Evolutionary conservation across 192 early-diverging fungal species (phyloP), one percentile per base, ranked within the genome.

Genomic region (Oehlia diaphana): DNA sequence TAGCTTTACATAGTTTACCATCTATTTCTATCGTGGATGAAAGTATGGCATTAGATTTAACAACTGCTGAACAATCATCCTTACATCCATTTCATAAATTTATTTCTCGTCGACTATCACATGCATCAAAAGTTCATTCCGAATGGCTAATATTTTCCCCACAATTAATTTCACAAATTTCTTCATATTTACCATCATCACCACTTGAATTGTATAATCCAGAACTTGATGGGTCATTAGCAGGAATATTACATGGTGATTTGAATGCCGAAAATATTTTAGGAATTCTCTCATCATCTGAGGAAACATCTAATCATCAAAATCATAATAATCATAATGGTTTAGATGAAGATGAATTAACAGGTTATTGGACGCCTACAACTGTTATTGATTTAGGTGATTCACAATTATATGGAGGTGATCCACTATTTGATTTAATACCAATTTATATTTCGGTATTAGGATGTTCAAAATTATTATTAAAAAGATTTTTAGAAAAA

Each of bases 361-460:
- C 8, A 26, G 16, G 21, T 42, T 23, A 3, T 23, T 50, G 63
- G 73, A 42, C 16, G 66, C 62, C 63, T 33, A 31, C 39, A 16
- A 47, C 63, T 13, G 16, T 77, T 12, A 63, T 67, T 23, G 76
- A 77, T 77, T 47, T 67, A 5, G 64, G 76, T 31, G 61, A 66
- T 66, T 44, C 63, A 16, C 35, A 66, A 63, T 37, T 79, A 26
- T 78, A 81, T 31, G 7, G 50, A 13, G 61, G 80, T 6, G 84
- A 85, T 72, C 84, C 84, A 5, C 75, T 85, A 61, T 70, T 85
- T 58, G 84, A 85, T 31, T 79, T 79, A 50, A 66, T 83, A 5
- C 78, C 84, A 0, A 69, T 83, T 13, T 85, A 77, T 37, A 49
- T 85, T 39, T 82, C 82, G 21, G 79, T 81, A 6, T 67, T 85